Base-by-base conservation (phyloP, 2,329 filamentous ascomycete genomes). In the Fusarium floridanum region DNA sequence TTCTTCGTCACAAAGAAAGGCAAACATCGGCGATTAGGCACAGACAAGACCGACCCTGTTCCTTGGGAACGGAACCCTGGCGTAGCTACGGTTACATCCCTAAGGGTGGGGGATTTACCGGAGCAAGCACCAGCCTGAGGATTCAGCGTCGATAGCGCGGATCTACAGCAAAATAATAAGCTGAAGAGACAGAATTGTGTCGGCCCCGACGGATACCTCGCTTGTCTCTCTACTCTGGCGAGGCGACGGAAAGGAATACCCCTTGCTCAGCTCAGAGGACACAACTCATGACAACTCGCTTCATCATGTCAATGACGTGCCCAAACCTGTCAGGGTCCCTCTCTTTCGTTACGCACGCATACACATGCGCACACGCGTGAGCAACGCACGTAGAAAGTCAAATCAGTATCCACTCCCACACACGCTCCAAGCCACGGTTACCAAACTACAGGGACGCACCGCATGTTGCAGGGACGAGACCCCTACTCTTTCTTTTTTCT, bases 371-470 rank as follows among this genome's bases (percentile, higher is more conserved):
- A 43, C 39, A 43, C n/a, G 39, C 20, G 24, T 22, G 27, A 29
- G 43, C 43, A 48, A 48, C 43, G 43, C 43, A 22, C 43, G 43
- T 22, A 48, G 43, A 48, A 48, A 48, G 43, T 48, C 43, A 48
- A 48, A 48, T 48, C 43, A 22, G 56, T 71, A 62, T 59, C 65
- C 62, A 64, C 29, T 48, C 64, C 37, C 64, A 32, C 55, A 32
- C 55, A 34, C 66, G 56, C 69, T 62, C 56, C 56, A 57, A 60
- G 34, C 61, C 67, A 67, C 71, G 69, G 66, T 74, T 57, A 71
- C 73, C 68, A 68, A 67, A 68, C 74, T 68, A 64, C 67, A 74
- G 72, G 72, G 70, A 73, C 71, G 45, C 59, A 61, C 59, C 59
- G 56, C 56, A 60, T 60, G 34, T 39, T 34, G 53, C 66, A 69